Percentiles rank a stretch among this genome's conserved stretches.
These are phyloP conservation scores for Craterostigma plantagineum DNA, from an alignment of 257 asterid genomes.

Conservation along the genomic window DNA sequence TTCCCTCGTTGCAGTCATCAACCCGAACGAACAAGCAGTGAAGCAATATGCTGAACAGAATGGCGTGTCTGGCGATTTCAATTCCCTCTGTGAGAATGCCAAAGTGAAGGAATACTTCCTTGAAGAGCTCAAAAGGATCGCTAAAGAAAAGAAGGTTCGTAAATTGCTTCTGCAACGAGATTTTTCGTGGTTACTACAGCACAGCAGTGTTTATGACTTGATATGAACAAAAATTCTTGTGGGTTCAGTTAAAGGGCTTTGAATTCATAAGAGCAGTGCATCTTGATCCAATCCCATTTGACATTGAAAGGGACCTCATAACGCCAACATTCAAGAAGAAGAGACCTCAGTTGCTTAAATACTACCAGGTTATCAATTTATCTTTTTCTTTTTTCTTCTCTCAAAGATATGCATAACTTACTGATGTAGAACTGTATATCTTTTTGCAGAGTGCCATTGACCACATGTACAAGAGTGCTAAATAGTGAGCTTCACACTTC, in stretches of 20 bases:
- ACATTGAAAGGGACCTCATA: conserved; percentile 81
- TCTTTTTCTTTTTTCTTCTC: too few relatives aligned
- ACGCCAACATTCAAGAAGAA: conserved; percentile 92
- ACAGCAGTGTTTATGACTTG: background rate
- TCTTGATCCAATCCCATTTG: conserved; percentile 86
- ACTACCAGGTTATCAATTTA: conserved; percentile 94
- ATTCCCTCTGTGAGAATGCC: conserved; percentile 42
- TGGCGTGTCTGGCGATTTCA: conserved; percentile 48
- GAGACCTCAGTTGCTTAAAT: conserved; percentile 76
- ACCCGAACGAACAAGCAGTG: conserved; percentile 46
- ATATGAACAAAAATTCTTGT: too few relatives aligned
- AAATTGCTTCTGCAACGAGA: conserved; percentile 1
- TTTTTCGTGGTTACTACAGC: too few relatives aligned
- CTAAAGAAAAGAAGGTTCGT: conserved; percentile 65
- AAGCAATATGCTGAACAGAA: conserved; percentile 61
- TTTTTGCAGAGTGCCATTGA: too few relatives aligned
- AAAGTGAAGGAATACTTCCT: conserved; percentile 45
- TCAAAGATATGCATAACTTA: too few relatives aligned
- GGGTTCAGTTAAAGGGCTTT: conserved; percentile 82
- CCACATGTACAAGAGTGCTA: too few relatives aligned
- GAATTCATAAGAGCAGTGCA: conserved; percentile 68
- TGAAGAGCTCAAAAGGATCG: conserved; percentile 51
- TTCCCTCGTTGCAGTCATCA: conserved; percentile 59
- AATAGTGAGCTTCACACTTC: too few relatives aligned
- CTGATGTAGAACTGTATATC: too few relatives aligned